phyloP scores from a whole-genome alignment of 2,329 filamentous ascomycete genomes.

The Alternaria brassicicola region DNA sequence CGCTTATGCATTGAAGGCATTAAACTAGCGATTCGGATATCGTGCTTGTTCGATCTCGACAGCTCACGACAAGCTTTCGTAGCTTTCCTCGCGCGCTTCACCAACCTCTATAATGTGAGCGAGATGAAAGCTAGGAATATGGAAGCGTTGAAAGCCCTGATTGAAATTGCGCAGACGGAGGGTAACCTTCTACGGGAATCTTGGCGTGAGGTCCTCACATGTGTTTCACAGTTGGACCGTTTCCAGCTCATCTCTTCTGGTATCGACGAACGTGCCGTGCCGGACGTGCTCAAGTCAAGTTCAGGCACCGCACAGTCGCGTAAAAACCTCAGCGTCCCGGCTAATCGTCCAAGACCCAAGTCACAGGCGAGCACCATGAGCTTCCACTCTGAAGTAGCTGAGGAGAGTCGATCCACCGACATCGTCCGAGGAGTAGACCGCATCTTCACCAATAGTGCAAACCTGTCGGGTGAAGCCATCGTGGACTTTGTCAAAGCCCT shows the following conservation, averaged over 20 bases:
- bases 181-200: constrained; percentile 87
- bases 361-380: constrained; percentile 53
- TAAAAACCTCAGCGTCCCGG: constrained; percentile 69
- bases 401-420: constrained; percentile 90
- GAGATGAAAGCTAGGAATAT: constrained; percentile 97
- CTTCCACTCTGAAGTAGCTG: constrained; percentile 79
- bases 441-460: constrained; percentile 96
- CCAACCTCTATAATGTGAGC: constrained; percentile 92
- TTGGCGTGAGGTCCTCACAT: constrained; percentile 95
- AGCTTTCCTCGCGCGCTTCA: constrained; percentile 87
- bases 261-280: constrained; percentile 88
- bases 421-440: constrained; percentile 91
- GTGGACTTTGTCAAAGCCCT: constrained; percentile 92
- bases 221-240: constrained; percentile 92
- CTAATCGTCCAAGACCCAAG: constrained; percentile 56
- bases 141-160: constrained; percentile 86
- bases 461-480: constrained; percentile 90
- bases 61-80: constrained; percentile 96
- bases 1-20: constrained; percentile 93
- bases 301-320: constrained; percentile 66
- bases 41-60: constrained; percentile 89
- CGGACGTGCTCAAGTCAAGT: constrained; percentile 80
- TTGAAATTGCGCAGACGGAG: constrained; percentile 91
- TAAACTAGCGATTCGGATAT: constrained; percentile 89
- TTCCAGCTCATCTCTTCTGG: constrained; percentile 94